These are phyloP conservation scores for Pleurotus ostreatus DNA, from an alignment of 768 basidiomycete species.

Conservation along the genomic window DNA sequence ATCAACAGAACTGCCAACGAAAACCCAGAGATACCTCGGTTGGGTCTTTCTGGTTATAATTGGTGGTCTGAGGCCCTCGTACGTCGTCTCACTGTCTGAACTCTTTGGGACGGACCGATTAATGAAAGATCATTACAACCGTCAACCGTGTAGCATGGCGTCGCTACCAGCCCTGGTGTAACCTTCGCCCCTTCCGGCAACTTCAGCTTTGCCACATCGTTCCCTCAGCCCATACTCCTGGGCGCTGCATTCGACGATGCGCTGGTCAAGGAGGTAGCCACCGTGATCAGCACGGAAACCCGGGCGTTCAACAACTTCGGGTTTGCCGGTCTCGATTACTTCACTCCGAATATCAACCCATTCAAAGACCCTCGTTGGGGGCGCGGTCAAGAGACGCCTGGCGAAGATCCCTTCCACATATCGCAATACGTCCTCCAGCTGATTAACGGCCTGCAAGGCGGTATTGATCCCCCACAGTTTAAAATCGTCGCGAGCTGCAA, in stretches of 20 bases:
- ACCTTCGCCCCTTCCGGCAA: conserved; percentile 43
- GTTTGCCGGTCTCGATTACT: conserved; percentile 51
- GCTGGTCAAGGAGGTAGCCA: conserved; percentile 44
- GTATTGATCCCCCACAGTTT: conserved; percentile 48
- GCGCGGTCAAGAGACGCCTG: conserved; percentile 58
- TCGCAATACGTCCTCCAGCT: conserved; percentile 51
- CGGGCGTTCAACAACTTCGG: conserved; percentile 55
- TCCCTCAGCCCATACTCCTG: conserved; percentile 53
- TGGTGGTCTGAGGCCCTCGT: conserved; percentile 64
- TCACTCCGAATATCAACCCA: conserved; percentile 54
- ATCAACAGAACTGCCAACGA: conserved; percentile 46
- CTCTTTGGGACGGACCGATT: background rate
- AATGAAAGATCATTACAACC: background rate
- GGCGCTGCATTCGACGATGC: conserved; percentile 53
- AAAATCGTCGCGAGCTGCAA: conserved; percentile 58
- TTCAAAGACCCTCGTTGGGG: conserved; percentile 67
- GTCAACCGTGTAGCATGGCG: conserved; percentile 40
- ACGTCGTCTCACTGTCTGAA: conserved; percentile 6
- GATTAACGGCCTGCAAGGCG: conserved; percentile 53
- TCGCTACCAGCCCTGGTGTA: conserved; percentile 49
- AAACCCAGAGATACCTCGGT: conserved; percentile 47
- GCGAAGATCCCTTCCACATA: conserved; percentile 54
- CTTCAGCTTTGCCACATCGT: conserved; percentile 56
- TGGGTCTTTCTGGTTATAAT: conserved; percentile 53
- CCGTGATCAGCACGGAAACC: conserved; percentile 51